Percentiles rank a stretch among this genome's conserved stretches.
Conservation (phyloP, 2,329 filamentous ascomycete genomes). For the Tolypocladium nubicola region DNA sequence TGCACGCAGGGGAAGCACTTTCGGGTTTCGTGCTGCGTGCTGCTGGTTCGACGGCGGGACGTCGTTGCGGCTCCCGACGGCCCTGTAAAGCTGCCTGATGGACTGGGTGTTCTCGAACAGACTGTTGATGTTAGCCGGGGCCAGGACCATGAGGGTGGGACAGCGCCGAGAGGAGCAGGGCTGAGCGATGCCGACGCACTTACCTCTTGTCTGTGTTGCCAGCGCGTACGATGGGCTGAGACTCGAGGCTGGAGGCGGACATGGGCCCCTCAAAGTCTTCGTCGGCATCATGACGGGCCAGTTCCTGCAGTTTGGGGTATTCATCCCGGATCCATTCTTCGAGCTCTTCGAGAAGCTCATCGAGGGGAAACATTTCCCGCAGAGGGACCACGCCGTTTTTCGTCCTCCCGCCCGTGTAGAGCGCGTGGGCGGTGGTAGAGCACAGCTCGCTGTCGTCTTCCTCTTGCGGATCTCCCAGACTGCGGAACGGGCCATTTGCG, state of each 20-base stretch:
- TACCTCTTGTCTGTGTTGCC: not conserved
- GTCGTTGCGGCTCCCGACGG: constrained; percentile 6
- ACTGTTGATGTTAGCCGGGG: not conserved
- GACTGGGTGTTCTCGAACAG: not conserved
- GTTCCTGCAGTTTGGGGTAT: constrained; percentile 4
- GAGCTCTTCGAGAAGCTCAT: constrained; percentile 9
- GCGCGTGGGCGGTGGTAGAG: not conserved
- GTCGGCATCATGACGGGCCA: not conserved
- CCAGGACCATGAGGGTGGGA: not conserved
- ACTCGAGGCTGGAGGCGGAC: not conserved
- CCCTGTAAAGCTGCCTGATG: constrained; percentile 15
- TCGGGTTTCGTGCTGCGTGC: not conserved
- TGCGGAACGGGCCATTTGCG: constrained; percentile 13
- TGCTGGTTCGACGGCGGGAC: constrained; percentile 10
- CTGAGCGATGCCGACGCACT: not conserved
- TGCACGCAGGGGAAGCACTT: too few species aligned
- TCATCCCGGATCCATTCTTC: constrained; percentile 8
- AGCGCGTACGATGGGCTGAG: not conserved
- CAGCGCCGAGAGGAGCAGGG: too few species aligned
- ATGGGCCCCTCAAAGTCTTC: not conserved
- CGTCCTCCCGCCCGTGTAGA: not conserved
- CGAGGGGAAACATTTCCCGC: constrained; percentile 7
- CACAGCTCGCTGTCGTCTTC: not conserved
- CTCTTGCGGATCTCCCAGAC: constrained; percentile 8
- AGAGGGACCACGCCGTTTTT: constrained; percentile 6